Base-by-base conservation (phyloP, 768 basidiomycete species). In the Auriscalpium microsporum region DNA sequence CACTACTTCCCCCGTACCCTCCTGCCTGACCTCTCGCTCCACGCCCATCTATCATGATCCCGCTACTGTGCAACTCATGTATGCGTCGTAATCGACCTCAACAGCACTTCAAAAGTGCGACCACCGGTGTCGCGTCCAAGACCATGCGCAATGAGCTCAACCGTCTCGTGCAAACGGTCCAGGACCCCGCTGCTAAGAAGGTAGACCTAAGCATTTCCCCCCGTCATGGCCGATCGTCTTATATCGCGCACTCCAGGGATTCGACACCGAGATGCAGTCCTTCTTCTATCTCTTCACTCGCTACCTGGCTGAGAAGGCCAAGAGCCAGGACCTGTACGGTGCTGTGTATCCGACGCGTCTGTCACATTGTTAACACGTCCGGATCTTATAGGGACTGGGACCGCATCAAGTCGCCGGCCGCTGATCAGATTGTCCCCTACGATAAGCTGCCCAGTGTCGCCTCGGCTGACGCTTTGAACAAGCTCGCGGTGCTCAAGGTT, bases 211-310 rank as follows among this genome's bases (percentile, higher is more conserved):
- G 36, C 4, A 37, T 8, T 4, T 19, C 23, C n/a, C 11, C 21
- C 17, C 38, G 4, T 13, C 23, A 42, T 28, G 5, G 28, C 35
- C 13, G 21, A 10, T 36, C 28, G 57, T 57, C 61, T 65, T 51
- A 56, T 62, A 48, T 57, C 34, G 13, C 55, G 28, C 28, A 13
- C 52, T 51, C 23, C 60, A 90, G 88, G 81, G 82, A 17, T 94
- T 95, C 72, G 85, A 90, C 71, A 83, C 83, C 46, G 91, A 97
- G 73, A 93, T 94, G 92, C 85, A 91, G 70, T 83, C 84, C 56
- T 94, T 94, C 77, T 91, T 91, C 81, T 82, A 83, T 63, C 87
- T 94, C 63, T 92, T 94, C 78, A 92, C 90, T 67, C 87, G 92
- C 62, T 94, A 90, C 74, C 83, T 94, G 58, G 74, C 82, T n/a